Evolutionary conservation across 1,139 yeast genomes (phyloP), one percentile per base, ranked within the genome.

Genomic region (Protomyces pachydermus): DNA sequence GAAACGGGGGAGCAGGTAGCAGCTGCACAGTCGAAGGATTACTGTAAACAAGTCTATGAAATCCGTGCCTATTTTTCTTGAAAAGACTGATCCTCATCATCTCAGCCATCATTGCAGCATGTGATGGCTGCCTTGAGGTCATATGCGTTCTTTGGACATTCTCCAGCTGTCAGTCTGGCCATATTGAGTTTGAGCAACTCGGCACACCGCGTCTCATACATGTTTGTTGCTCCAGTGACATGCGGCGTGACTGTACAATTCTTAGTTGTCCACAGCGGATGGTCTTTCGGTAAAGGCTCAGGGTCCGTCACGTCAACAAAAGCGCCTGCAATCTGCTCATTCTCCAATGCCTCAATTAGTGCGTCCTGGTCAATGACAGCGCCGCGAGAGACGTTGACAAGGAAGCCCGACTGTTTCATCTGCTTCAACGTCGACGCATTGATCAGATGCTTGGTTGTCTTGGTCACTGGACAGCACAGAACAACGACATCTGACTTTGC

Each of bases 151-250:
- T 61, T 32, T 10, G 61, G 54, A 8, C 65, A 60, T 56, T 64
- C 53, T n/a, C 68, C 69, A 6, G 42, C 66, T 8, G 60, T 38
- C 46, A 67, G 35, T 48, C 57, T 54, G 37, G 56, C 62, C 53
- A 68, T 23, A 54, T 68, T 68, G 45, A 66, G 61, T 12, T 55
- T 23, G 16, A 65, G 50, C 38, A 68, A 60, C 20, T 68, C 67
- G 23, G 65, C 58, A 14, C 68, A 69, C 20, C 70, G 45, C 18
- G 67, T 58, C 48, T 64, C 65, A 48, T 69, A 50, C 91, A 95
- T 79, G 86, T 91, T 77, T 86, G 95, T 55, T 93, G 88, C 61
- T 91, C 95, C 95, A 79, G 95, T 95, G 69, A 88, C 87, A 72
- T 88, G 96, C 46, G 96, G 96, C 65, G 95, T 84, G 73, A 88